These are phyloP conservation scores for Rhizophora apiculata DNA, from an alignment of 345 rosid species.

Conservation along the genomic window DNA sequence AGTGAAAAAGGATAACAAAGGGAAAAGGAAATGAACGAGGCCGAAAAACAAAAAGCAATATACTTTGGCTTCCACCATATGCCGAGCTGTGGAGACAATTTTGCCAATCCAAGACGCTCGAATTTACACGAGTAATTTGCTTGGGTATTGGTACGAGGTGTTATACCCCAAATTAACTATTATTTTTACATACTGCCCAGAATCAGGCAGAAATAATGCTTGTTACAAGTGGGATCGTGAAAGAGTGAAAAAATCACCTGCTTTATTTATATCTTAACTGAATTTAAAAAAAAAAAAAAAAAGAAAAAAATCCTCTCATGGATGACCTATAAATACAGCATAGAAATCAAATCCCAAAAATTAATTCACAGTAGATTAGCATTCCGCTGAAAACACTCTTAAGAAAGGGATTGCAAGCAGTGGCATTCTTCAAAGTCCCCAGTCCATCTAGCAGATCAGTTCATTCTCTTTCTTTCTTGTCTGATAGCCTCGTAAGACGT, in stretches of 20 bases:
- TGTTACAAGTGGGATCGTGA: not conserved
- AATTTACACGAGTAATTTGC: no score
- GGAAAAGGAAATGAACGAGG: no score
- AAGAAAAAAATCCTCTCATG: not conserved
- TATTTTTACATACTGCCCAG: not conserved
- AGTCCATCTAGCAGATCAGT: not conserved
- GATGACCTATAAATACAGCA: not conserved
- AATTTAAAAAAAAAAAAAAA: no score
- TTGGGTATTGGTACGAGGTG: no score
- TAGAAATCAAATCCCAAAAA: not conserved
- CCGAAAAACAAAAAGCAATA: no score
- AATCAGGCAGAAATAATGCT: not conserved
- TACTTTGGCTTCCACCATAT: no score
- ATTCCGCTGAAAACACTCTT: not conserved
- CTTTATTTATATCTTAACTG: not conserved
- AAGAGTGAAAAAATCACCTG: not conserved
- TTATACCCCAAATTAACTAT: not conserved
- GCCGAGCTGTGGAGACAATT: no score
- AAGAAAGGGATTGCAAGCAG: not conserved
- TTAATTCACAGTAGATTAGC: not conserved
- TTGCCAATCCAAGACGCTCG: no score
- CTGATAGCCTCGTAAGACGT: slow-evolving; percentile 83
- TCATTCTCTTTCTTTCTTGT: slow-evolving; percentile 53
- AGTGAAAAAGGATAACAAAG: no score
- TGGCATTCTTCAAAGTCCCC: not conserved